phyloP scores from a whole-genome alignment of 306 rosid species.

The Clitoria ternatea region DNA sequence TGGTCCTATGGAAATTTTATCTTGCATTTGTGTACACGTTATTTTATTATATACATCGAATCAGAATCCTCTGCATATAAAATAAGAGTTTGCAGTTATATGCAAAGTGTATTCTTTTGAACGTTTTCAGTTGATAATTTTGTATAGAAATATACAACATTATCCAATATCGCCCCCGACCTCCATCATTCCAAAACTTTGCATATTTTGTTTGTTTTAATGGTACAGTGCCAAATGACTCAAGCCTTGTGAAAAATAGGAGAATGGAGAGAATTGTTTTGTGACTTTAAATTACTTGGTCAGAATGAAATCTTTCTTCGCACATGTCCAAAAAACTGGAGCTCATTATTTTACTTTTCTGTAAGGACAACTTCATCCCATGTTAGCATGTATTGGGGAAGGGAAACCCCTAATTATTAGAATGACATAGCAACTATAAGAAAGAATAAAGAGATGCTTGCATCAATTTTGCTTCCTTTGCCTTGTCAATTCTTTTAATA shows the following conservation, averaged over 20 bases:
- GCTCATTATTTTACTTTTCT: not conserved
- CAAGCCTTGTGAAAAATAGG: conserved; percentile 1
- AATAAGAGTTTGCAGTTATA: not conserved
- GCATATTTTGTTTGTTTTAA: not conserved
- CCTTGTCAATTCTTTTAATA: not conserved
- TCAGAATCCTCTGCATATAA: no score
- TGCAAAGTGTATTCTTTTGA: not conserved
- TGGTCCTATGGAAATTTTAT: not conserved
- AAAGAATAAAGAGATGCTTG: not conserved
- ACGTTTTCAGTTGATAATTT: not conserved
- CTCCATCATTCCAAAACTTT: not conserved
- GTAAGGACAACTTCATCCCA: not conserved
- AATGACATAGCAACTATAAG: not conserved
- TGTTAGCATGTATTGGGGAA: no score
- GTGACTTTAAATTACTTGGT: not conserved
- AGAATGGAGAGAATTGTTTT: not conserved
- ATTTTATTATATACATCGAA: no score
- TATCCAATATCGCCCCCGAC: not conserved
- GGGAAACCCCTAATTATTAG: not conserved
- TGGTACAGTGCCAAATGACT: not conserved
- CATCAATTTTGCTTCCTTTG: not conserved
- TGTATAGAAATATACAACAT: not conserved
- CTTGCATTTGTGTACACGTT: not conserved
- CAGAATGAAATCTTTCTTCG: not conserved
- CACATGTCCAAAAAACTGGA: not conserved